phyloP scores from a whole-genome alignment of 2,329 filamentous ascomycete species.

The Xylariales sp. region DNA sequence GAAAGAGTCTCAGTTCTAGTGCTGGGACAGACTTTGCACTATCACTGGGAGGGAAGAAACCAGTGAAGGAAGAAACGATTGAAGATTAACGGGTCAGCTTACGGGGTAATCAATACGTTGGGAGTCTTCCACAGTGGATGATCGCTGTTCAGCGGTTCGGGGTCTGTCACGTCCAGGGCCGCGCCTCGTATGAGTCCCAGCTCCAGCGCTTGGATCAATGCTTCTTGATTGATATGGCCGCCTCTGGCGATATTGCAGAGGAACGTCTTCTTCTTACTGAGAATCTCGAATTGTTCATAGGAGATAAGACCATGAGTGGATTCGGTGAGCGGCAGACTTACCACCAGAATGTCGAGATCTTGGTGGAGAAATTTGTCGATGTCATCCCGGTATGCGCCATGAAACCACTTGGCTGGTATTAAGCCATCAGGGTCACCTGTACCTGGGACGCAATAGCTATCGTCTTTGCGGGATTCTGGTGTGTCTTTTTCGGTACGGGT shows the following conservation, averaged over 20 bases:
- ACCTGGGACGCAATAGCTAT: constrained; percentile 58
- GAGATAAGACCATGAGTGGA: constrained; percentile 37
- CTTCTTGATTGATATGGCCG: constrained; percentile 32
- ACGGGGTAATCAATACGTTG: constrained; percentile 51
- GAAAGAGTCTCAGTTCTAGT: too few species aligned
- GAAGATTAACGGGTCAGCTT: too few species aligned
- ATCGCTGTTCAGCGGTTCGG: constrained; percentile 59
- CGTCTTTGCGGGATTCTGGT: constrained; percentile 52
- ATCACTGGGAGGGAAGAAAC: too few species aligned
- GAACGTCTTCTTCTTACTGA: constrained; percentile 39
- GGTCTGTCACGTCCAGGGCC: constrained; percentile 65
- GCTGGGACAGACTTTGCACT: too few species aligned
- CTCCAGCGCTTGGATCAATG: constrained; percentile 50
- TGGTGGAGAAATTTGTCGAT: constrained; percentile 35
- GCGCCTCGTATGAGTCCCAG: constrained; percentile 43
- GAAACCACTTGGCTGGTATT: constrained; percentile 37
- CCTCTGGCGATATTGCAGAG: constrained; percentile 61
- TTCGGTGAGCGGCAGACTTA: constrained; percentile 35
- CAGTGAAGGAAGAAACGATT: too few species aligned
- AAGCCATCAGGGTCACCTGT: constrained; percentile 43
- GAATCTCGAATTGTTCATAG: constrained; percentile 31
- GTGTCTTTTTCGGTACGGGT: constrained; percentile 59
- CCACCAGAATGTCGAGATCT: constrained; percentile 37
- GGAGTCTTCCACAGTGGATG: constrained; percentile 59
- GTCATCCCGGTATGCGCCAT: constrained; percentile 25